phyloP scores from a whole-genome alignment of 2,329 filamentous ascomycete species.

The Colletotrichum orchidophilum region DNA sequence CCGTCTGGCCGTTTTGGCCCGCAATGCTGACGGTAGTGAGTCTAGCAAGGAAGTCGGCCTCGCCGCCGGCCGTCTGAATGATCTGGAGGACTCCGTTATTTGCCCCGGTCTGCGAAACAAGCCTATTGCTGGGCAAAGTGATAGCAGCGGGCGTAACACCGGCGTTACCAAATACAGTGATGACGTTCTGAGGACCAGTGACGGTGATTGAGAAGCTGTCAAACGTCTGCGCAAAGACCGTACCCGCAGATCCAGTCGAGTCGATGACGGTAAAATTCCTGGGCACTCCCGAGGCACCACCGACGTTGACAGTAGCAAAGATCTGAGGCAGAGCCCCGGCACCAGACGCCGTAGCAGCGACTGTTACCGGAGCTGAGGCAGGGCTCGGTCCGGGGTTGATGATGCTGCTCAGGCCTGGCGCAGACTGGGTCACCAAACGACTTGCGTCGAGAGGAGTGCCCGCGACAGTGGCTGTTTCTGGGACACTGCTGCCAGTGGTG shows the following conservation, averaged over 20 bases:
- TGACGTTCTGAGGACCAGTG: conserved; percentile 11
- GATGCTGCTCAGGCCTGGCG: not conserved
- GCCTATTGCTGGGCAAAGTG: not conserved
- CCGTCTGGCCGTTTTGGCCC: not conserved
- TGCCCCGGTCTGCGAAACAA: not conserved
- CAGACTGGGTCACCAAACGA: conserved; percentile 3
- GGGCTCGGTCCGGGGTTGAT: conserved; percentile 8
- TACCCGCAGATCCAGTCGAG: conserved; percentile 6
- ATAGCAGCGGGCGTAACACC: conserved; percentile 12
- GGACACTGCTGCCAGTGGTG: conserved; percentile 1
- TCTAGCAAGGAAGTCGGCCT: conserved; percentile 5
- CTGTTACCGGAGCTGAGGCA: conserved; percentile 7
- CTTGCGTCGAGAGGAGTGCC: conserved; percentile 15
- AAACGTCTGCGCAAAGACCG: conserved; percentile 19
- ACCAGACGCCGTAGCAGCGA: not conserved
- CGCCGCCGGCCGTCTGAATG: conserved; percentile 18
- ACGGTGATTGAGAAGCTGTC: conserved; percentile 25
- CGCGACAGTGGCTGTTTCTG: not conserved
- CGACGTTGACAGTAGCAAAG: conserved; percentile 8
- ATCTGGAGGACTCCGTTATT: conserved; percentile 2
- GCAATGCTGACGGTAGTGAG: conserved; percentile 12
- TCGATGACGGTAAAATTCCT: conserved; percentile 18
- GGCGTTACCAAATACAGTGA: conserved; percentile 22
- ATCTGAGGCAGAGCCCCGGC: not conserved
- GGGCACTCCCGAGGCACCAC: conserved; percentile 22